Conservation (phyloP, 331 rosid genomes). For the Cydonia oblonga region DNA sequence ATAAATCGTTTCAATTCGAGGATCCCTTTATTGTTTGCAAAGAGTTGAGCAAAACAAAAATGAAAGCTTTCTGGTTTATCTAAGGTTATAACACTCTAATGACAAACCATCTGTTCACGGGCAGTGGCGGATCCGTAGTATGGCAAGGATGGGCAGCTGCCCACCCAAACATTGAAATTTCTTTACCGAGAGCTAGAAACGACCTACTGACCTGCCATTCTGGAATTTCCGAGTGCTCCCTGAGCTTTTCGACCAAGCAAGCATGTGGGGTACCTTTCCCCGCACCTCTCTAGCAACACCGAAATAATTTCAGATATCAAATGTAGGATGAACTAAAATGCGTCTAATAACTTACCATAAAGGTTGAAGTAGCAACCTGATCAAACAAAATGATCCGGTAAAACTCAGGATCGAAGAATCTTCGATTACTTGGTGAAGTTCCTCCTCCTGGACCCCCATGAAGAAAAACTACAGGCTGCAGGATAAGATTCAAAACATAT, state of each 20-base stretch:
- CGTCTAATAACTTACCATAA: neutral
- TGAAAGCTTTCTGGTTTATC: too few species aligned
- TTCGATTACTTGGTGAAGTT: constrained; percentile 66
- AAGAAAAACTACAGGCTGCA: constrained; percentile 80
- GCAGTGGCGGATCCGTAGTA: too few species aligned
- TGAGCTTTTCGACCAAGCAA: constrained; percentile 75
- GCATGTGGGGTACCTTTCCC: constrained; percentile 97
- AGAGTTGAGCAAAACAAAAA: too few species aligned
- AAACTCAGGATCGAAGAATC: constrained; percentile 79
- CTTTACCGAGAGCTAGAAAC: constrained; percentile 6
- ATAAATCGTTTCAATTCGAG: too few species aligned
- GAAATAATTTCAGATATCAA: constrained; percentile 9
- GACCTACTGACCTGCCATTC: constrained; percentile 76
- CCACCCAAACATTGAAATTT: too few species aligned
- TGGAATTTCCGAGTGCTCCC: constrained; percentile 79
- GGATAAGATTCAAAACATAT: constrained; percentile 16
- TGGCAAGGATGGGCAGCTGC: too few species aligned
- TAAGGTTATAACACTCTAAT: too few species aligned
- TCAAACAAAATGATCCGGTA: constrained; percentile 70
- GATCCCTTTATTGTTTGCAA: too few species aligned
- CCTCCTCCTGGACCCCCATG: constrained; percentile 99
- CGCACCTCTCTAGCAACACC: constrained; percentile 62
- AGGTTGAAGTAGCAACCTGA: constrained; percentile 49
- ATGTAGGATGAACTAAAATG: neutral
- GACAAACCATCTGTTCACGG: too few species aligned